phyloP scores from a whole-genome alignment of 139 green algal species.

The Tetradesmus obliquus region DNA sequence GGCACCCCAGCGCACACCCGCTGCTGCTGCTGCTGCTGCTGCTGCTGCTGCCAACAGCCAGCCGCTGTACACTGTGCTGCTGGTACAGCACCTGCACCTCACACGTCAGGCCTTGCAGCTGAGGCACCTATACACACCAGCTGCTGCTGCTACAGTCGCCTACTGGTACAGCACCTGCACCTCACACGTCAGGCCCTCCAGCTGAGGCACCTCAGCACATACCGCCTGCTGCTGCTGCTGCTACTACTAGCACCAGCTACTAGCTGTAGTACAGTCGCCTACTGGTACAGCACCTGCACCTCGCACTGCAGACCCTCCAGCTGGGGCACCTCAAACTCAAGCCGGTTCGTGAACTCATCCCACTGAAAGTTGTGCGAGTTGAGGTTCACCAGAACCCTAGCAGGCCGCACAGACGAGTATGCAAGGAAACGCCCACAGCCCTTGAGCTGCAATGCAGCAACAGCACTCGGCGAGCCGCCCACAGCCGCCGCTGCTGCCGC shows the following conservation, averaged over 20 bases:
- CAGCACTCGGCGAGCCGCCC: constrained; percentile 11
- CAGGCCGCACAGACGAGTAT: constrained; percentile 60
- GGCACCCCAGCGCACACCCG: neutral
- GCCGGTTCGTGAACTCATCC: constrained; percentile 11
- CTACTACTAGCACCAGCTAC: too few relatives aligned
- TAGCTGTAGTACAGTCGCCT: neutral
- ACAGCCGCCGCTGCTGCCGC: constrained; percentile 7
- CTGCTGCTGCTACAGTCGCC: neutral
- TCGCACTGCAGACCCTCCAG: constrained; percentile 19
- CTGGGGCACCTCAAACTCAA: constrained; percentile 50
- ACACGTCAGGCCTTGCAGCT: neutral
- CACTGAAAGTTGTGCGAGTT: constrained; percentile 21
- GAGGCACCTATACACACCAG: neutral
- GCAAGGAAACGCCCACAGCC: constrained; percentile 64
- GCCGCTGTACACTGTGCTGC: neutral
- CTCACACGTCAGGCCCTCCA: neutral
- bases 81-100: neutral
- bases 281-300: constrained; percentile 39
- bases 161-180: neutral
- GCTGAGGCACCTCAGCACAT: neutral
- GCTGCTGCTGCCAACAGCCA: neutral
- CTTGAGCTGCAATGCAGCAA: constrained; percentile 55
- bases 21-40: neutral
- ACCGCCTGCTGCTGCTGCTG: neutral
- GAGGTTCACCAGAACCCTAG: constrained; percentile 45